Evolutionary conservation across 768 basidiomycete species (phyloP).

Genomic region (Lactarius hengduanensis): DNA sequence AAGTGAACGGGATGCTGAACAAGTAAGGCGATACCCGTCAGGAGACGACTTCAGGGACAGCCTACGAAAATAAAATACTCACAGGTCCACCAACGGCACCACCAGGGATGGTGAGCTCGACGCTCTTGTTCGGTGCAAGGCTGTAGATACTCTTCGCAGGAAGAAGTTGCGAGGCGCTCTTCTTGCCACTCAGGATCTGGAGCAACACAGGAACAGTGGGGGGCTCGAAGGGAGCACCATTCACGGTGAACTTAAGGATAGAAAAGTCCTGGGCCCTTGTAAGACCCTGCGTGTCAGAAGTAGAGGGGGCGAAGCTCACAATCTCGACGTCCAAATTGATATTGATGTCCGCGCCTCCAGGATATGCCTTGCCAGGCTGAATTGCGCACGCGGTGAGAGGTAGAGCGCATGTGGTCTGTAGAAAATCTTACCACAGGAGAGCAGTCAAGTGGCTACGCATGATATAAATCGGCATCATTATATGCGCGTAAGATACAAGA

Average conservation of each 20-base stretch:
- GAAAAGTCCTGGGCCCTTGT: not conserved
- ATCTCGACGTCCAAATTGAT: slow-evolving; percentile 6
- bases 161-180: slow-evolving; percentile 9
- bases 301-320: slow-evolving; percentile 30
- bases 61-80: not conserved
- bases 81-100: slow-evolving; percentile 7
- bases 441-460: not conserved
- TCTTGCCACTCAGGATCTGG: slow-evolving; percentile 20
- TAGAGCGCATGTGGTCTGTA: not conserved
- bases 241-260: not conserved
- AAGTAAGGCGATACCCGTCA: not conserved
- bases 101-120: slow-evolving; percentile 20
- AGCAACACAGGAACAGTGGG: slow-evolving; percentile 20
- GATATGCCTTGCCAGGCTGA: slow-evolving; percentile 16
- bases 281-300: not conserved
- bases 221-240: slow-evolving; percentile 4
- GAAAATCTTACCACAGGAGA: slow-evolving; percentile 5
- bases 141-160: slow-evolving; percentile 17
- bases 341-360: slow-evolving; percentile 26
- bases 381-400: not conserved
- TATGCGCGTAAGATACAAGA: not conserved
- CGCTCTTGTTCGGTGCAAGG: slow-evolving; percentile 16
- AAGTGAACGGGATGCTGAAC: slow-evolving; percentile 23
- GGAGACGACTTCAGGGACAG: not conserved
- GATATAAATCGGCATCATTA: not conserved